Evolutionary conservation across 257 asterid genomes (phyloP), one percentile per base, ranked within the genome.

Genomic region (Rauvolfia tetraphylla): DNA sequence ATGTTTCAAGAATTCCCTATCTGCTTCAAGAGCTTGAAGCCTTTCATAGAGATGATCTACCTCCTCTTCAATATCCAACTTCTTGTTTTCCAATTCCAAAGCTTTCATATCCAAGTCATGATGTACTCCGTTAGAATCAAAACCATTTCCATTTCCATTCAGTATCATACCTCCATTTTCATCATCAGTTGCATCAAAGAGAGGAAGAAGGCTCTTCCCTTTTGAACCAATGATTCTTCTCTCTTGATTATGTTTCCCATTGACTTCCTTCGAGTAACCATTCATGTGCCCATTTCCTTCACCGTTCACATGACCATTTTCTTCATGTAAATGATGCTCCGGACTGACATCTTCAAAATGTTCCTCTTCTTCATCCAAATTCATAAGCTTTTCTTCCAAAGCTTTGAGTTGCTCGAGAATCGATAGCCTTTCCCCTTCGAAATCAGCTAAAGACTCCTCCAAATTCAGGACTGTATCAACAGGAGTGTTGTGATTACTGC

Each of bases 21-120:
- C 99, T 11, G 98, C 96, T 84, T 95, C 99, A 38, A 92, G 92
- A 49, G 99, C 94, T 87, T 90, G 96, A 74, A 95, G 81, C 86
- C 98, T 89, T 82, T 89, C 96, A 49, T 88, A 91, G 39, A 95
- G 90, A 87, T 91, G 95, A 83, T 89, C 93, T 48, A 95, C 91
- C 85, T 95, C 98, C 82, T 90, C 97, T 79, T 90, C 97, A 13
- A 92, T 80, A 36, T 84, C 91, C 10, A 80, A n/a, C 81, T 83
- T 91, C 87, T 86, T 88, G 84, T 83, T 84, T 59, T 85, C 90
- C 20, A 56, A 67, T 73, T 86, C 89, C 18, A 77, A 68, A n/a
- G 77, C 77, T 49, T 80, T 74, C 69, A 84, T 85, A 29, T 75
- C 71, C 20, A 77, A 77, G 53, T 82, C 79, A 53, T 86, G 85